Evolutionary conservation across 148 eudicot genomes (phyloP).

Genomic region (Bassia scoparia): DNA sequence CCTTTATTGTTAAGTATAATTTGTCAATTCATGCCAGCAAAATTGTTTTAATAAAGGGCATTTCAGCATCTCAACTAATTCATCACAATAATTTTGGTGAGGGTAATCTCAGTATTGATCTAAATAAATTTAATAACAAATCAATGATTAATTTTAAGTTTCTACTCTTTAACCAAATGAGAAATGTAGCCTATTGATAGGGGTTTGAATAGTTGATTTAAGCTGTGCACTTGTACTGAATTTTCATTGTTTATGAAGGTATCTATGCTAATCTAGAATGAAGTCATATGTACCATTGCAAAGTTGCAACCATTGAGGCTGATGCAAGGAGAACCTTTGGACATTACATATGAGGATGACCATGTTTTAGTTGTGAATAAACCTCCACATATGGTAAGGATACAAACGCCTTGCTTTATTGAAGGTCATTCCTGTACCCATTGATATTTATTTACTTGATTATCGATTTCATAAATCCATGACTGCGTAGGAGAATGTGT

Average conservation of each 20-base stretch:
- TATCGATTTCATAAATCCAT: background rate
- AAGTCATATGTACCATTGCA: conserved; percentile 68
- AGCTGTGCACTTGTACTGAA: background rate
- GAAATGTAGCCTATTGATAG: background rate
- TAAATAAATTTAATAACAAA: too few species aligned
- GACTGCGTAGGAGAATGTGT: background rate
- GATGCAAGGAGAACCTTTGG: conserved; percentile 88
- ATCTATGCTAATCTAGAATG: conserved; percentile 65
- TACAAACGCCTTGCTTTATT: conserved; percentile 12
- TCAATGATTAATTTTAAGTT: too few species aligned
- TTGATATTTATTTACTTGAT: background rate
- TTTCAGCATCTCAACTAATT: too few species aligned
- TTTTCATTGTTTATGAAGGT: conserved; percentile 44
- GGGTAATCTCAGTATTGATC: background rate
- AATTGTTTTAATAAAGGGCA: too few species aligned
- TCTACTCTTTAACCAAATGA: too few species aligned
- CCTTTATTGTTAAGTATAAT: too few species aligned
- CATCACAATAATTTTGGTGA: too few species aligned
- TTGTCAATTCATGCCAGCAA: too few species aligned
- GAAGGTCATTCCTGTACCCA: background rate
- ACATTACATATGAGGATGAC: conserved; percentile 80
- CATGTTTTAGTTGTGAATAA: conserved; percentile 86
- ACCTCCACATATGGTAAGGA: conserved; percentile 85
- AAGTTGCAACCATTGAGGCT: conserved; percentile 84
- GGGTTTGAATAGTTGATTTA: background rate